Evolutionary conservation across 768 basidiomycete species (phyloP), one percentile per base, ranked within the genome.

Genomic region (Pholiota molesta): DNA sequence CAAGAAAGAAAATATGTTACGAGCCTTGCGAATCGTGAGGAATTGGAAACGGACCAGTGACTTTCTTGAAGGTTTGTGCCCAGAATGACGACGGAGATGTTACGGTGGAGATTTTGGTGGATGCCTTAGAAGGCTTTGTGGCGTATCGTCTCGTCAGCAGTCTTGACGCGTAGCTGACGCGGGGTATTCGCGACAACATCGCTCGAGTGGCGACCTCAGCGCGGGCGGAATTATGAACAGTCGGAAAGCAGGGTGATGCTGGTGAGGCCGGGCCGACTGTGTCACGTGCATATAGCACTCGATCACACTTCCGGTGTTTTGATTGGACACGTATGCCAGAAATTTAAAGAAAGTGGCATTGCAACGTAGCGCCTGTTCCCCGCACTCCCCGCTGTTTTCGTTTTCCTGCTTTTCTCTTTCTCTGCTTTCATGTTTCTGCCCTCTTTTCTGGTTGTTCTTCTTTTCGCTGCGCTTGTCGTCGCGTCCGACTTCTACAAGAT

Each of bases 401-500:
- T 62, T 62, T 31, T 42, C 58, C 61, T 54, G 7, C 14, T 45
- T 58, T 54, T 57, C 57, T 57, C 61, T 49, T 62, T 45, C 57
- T 63, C 63, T 63, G 57, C 64, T 65, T 23, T 71, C 62, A 78
- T 83, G 75, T 70, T 79, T 59, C 65, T 73, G 35, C 65, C 65
- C 49, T 73, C 71, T 62, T 65, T 80, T 55, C 62, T 82, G 59
- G 57, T 78, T 9, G 65, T 83, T 57, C 64, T 83, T 8, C 64
- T 77, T 19, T 57, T 82, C 33, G 72, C 74, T 37, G 69, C 76
- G 51, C 64, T 82, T 26, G 77, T 71, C 17, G 70, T 74, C 8
- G 93, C 90, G 26, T 82, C 85, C 4, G 92, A 95, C 77, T 81
- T 90, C 52, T 97, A 97, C 75, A 92, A 93, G 75, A 71, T 86